These are phyloP conservation scores for Talaromyces stipitatus DNA, from an alignment of 495 filamentous ascomycete genomes.

Conservation along the genomic window DNA sequence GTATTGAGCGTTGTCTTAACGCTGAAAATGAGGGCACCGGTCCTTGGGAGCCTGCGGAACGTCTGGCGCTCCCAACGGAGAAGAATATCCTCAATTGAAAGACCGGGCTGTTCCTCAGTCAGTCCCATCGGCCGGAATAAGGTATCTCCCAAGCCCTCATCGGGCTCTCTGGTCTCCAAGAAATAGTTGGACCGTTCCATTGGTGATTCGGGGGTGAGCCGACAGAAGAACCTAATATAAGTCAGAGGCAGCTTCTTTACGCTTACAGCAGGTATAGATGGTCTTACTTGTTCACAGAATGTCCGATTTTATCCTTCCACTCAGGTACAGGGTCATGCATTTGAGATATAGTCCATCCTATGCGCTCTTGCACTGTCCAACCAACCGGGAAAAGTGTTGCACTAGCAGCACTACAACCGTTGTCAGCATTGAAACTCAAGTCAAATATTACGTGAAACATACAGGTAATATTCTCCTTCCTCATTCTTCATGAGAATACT, in stretches of 20 bases:
- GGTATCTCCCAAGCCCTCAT: constrained; percentile 35
- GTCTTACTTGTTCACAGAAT: constrained; percentile 44
- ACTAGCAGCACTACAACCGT: constrained; percentile 36
- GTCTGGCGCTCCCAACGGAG: constrained; percentile 50
- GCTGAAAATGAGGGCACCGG: constrained; percentile 42
- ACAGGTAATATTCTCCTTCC: constrained; percentile 44
- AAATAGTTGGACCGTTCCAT: constrained; percentile 52
- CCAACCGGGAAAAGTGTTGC: constrained; percentile 51
- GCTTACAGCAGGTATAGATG: neutral
- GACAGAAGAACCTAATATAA: constrained; percentile 37
- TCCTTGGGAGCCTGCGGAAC: constrained; percentile 42
- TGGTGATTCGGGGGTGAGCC: constrained; percentile 33
- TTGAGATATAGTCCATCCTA: constrained; percentile 45
- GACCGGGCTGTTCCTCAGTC: constrained; percentile 25
- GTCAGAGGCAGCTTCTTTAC: neutral
- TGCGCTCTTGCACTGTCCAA: constrained; percentile 47
- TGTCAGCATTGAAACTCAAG: neutral
- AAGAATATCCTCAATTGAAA: constrained; percentile 22
- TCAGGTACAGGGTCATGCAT: constrained; percentile 44
- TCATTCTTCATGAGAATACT: constrained; percentile 45
- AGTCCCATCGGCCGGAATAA: constrained; percentile 28
- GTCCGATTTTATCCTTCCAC: constrained; percentile 46
- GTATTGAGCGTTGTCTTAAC: constrained; percentile 45
- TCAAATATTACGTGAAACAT: constrained; percentile 11
- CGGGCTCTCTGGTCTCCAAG: constrained; percentile 37